Evolutionary conservation across 208 protist species (phyloP).

Genomic region (Acanthamoeba royreba): DNA sequence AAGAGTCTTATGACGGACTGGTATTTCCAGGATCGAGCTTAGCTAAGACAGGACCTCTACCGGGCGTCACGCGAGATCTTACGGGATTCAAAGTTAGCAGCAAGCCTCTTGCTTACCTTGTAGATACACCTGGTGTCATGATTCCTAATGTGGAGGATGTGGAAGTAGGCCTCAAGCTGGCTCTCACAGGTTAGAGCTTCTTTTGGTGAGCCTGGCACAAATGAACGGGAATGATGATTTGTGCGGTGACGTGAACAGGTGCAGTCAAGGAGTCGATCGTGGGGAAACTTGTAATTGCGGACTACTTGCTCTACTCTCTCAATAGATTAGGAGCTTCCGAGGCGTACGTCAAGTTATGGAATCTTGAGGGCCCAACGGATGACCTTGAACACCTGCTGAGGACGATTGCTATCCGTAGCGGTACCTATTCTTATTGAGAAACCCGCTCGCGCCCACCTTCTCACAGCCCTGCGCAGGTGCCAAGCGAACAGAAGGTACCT

Average conservation of each 20-base stretch:
- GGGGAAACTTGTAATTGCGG: constrained; percentile 33
- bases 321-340: not conserved
- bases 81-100: constrained; percentile 42
- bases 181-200: not conserved
- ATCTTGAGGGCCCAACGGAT: not conserved
- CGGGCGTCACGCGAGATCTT: constrained; percentile 12
- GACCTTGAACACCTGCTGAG: not conserved
- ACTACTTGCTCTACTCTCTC: constrained; percentile 41
- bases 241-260: not conserved
- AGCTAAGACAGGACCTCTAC: constrained; percentile 42
- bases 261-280: constrained; percentile 43
- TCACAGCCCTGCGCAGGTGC: not conserved
- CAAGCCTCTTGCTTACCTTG: constrained; percentile 11
- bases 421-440: not conserved
- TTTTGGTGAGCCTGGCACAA: not conserved
- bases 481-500: not conserved
- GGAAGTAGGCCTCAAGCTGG: constrained; percentile 37
- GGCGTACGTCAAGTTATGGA: not conserved
- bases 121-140: constrained; percentile 43
- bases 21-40: not conserved
- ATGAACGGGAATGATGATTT: not conserved
- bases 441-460: not conserved
- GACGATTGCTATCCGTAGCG: not conserved
- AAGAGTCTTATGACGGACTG: not conserved
- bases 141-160: not conserved